Evolutionary conservation across 192 early-diverging fungal genomes (phyloP).

Genomic region (Umbelopsis ramanniana): DNA sequence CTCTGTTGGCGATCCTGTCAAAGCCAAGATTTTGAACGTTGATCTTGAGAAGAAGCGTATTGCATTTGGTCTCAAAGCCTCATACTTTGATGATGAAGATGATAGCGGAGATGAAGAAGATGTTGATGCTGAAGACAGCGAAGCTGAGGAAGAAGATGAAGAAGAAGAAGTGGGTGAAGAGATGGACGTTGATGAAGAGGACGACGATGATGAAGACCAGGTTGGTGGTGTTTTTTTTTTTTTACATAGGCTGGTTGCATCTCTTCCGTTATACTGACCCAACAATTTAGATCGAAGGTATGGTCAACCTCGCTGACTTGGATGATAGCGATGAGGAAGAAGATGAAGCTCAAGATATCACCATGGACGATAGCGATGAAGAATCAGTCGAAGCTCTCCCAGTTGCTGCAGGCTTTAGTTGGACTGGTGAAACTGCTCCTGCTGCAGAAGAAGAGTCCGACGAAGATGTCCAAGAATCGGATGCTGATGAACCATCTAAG

Average conservation of each 20-base stretch:
- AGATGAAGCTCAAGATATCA: constrained; percentile 35
- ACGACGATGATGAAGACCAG: constrained; percentile 20
- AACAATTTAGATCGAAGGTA: background rate
- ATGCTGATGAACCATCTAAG: constrained; percentile 46
- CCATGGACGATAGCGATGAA: constrained; percentile 30
- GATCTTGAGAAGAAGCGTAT: constrained; percentile 70
- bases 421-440: constrained; percentile 46
- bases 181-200: constrained; percentile 37
- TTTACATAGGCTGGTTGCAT: background rate
- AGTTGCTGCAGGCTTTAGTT: constrained; percentile 40
- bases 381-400: constrained; percentile 33
- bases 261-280: background rate
- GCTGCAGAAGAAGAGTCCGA: constrained; percentile 58
- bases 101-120: constrained; percentile 42
- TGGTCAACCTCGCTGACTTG: constrained; percentile 21
- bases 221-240: background rate
- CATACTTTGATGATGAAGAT: constrained; percentile 71
- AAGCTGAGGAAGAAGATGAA: constrained; percentile 39
- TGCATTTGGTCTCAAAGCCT: constrained; percentile 82
- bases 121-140: constrained; percentile 29
- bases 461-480: constrained; percentile 28
- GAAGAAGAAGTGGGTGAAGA: constrained; percentile 34
- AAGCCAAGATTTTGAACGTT: constrained; percentile 78
- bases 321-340: constrained; percentile 41
- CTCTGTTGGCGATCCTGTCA: constrained; percentile 82